A percentile compares a stretch with the other conserved stretches of the same genome.
phyloP scores from a whole-genome alignment of 2,329 filamentous ascomycete genomes.

The Cryphonectria nitschkei region DNA sequence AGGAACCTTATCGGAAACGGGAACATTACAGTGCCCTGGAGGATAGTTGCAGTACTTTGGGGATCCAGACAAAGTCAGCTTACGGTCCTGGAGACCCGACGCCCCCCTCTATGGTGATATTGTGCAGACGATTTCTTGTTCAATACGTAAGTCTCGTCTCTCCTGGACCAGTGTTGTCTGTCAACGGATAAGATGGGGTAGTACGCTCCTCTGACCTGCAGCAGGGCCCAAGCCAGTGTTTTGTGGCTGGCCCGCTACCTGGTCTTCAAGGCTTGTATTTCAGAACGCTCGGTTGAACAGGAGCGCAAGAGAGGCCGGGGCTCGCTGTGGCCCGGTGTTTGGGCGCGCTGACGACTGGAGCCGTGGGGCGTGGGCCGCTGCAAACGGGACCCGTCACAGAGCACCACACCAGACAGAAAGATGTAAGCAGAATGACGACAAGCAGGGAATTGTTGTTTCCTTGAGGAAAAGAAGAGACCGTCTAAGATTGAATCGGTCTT shows the following conservation, averaged over 20 bases:
- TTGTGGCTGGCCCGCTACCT: neutral
- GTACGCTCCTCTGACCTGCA: neutral
- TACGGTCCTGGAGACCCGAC: neutral
- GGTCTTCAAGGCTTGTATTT: neutral
- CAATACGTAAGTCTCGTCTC: neutral
- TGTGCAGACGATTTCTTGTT: neutral
- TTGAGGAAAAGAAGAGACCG: neutral
- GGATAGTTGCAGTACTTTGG: neutral
- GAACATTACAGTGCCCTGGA: neutral
- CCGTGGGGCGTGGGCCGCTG: neutral
- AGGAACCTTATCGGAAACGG: neutral
- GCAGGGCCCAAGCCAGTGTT: neutral
- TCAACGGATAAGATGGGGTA: neutral
- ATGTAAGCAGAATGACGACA: constrained; percentile 1
- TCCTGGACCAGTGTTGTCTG: neutral
- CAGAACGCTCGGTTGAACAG: neutral
- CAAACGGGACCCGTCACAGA: constrained; percentile 1
- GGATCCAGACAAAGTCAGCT: neutral
- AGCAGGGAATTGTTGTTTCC: neutral
- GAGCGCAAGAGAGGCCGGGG: too few species aligned
- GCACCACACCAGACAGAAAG: neutral
- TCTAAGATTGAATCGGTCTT: neutral
- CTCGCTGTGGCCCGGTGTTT: neutral
- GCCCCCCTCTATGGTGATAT: neutral
- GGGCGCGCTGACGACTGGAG: neutral